Base-by-base conservation (phyloP, 2,329 filamentous ascomycete genomes). In the Fusarium beomiforme region DNA sequence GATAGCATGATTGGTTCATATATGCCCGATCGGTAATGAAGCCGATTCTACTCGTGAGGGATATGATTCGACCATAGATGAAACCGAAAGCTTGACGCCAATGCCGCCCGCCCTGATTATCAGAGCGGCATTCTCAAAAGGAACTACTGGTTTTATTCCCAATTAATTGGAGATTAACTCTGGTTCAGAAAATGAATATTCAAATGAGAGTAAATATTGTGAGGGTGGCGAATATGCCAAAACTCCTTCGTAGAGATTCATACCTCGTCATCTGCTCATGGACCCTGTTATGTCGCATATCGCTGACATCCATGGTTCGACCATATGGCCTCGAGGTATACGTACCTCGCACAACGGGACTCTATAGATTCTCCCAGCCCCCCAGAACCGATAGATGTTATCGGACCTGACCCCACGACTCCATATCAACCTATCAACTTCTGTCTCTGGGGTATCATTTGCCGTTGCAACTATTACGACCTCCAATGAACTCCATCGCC, bases 401-500 rank as follows among this genome's bases (percentile, higher is more conserved):
- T 50, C 47, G 31, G 14, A 16, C n/a, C 31, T 3, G 31, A n/a
- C 47, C 31, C 47, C 31, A 13, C 21, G 31, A 50, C 13, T n/a
- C 12, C 12, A 29, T 26, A 39, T 21, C 23, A 37, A 19, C 31
- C 49, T 53, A 39, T 39, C 23, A 39, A 9, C 19, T 16, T 4
- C 6, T 5, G 2, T 9, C 3, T n/a, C 6, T 29, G 36, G 33
- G 33, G 49, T 53, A 53, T n/a, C 33, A 53, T 39, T 16, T 12
- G 24, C 26, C 37, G 33, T 19, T 55, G 36, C 12, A 55, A 55
- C 51, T 55, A 31, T 54, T 44, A 11, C 34, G 19, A 54, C 6
- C n/a, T 33, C 51, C 54, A 57, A 57, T 47, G 8, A 26, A 24
- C 3, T 3, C 9, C 16, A 11, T 19, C 17, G 47, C 47, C 47